Evolutionary conservation across 352 stramenopile species (phyloP).

Genomic region (Halophytophthora polymorphica): DNA sequence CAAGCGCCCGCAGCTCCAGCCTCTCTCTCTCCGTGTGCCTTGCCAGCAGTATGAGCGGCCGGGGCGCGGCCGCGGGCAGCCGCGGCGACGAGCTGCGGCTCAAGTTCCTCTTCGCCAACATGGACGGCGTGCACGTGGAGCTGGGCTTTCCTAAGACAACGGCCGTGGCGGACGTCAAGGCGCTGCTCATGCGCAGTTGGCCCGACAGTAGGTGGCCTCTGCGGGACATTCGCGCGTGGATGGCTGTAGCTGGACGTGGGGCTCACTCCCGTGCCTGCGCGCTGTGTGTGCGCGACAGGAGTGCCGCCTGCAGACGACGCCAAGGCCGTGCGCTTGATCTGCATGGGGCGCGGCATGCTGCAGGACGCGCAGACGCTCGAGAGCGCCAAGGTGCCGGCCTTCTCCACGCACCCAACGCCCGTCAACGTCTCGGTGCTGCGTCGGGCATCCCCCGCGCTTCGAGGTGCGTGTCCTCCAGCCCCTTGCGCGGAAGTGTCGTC

Average conservation of each 20-base stretch:
- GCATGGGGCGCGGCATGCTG: slow-evolving; percentile 93
- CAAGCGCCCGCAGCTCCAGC: no score
- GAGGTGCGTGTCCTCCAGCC: slow-evolving; percentile 20
- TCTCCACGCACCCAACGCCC: slow-evolving; percentile 93
- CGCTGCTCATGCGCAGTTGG: slow-evolving; percentile 65
- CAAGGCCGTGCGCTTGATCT: slow-evolving; percentile 89
- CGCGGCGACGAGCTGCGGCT: slow-evolving; percentile 51
- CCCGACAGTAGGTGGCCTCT: slow-evolving; percentile 35
- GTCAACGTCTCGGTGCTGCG: slow-evolving; percentile 90
- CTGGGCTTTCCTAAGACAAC: slow-evolving; percentile 49
- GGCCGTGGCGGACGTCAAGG: slow-evolving; percentile 61
- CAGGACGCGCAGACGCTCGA: slow-evolving; percentile 88
- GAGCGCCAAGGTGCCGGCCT: slow-evolving; percentile 83
- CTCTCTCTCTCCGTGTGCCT: no score
- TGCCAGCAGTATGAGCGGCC: no score
- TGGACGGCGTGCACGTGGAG: slow-evolving; percentile 69
- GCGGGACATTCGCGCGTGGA: no score
- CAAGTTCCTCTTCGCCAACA: slow-evolving; percentile 86
- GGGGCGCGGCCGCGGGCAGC: slow-evolving; percentile 21
- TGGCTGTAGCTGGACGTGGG: no score
- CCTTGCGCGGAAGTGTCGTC: background rate
- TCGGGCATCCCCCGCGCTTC: slow-evolving; percentile 25
- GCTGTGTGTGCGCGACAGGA: slow-evolving; percentile 15
- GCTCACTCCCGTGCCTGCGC: slow-evolving; percentile 1
- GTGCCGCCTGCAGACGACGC: slow-evolving; percentile 43